Percentiles rank a stretch among this genome's conserved stretches.
These are phyloP conservation scores for Ceratobasidium sp. DNA, from an alignment of 1,284 basidiomycete genomes.

Conservation along the genomic window DNA sequence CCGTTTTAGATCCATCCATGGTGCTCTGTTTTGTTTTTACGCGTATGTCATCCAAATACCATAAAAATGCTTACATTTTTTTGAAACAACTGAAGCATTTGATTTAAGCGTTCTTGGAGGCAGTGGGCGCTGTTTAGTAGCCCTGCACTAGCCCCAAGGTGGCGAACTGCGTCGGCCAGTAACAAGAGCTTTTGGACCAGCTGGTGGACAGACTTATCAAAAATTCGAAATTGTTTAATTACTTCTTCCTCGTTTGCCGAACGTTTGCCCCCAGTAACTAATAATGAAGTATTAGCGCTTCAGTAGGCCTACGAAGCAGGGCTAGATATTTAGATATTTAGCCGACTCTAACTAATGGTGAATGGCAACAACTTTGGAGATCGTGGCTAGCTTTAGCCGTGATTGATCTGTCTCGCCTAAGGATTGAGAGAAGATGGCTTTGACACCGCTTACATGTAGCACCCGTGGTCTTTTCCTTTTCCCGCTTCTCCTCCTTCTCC, in stretches of 20 bases:
- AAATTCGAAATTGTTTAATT: slow-evolving; percentile 7
- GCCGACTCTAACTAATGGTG: too few relatives aligned
- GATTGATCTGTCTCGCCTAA: too few relatives aligned
- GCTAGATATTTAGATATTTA: too few relatives aligned
- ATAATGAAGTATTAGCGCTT: neutral
- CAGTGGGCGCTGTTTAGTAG: slow-evolving; percentile 42
- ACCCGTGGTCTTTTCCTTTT: slow-evolving; percentile 23
- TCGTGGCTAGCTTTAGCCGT: too few relatives aligned
- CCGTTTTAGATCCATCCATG: too few relatives aligned
- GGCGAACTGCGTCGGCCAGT: slow-evolving; percentile 45
- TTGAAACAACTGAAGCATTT: slow-evolving; percentile 45
- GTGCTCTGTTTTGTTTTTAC: slow-evolving; percentile 10
- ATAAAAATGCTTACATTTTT: slow-evolving; percentile 41
- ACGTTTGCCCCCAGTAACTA: slow-evolving; percentile 2
- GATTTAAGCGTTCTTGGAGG: slow-evolving; percentile 42
- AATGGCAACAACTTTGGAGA: too few relatives aligned
- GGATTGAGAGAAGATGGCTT: too few relatives aligned
- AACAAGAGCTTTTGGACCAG: slow-evolving; percentile 43
- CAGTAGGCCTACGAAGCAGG: too few relatives aligned
- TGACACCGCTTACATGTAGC: neutral
- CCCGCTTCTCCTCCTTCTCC: too few relatives aligned
- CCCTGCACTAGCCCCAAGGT: slow-evolving; percentile 44
- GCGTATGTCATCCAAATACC: neutral
- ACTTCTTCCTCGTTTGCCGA: slow-evolving; percentile 4
- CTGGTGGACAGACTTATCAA: slow-evolving; percentile 3